Base-by-base conservation (phyloP, 2,329 filamentous ascomycete genomes). In the Periconia digitata region DNA sequence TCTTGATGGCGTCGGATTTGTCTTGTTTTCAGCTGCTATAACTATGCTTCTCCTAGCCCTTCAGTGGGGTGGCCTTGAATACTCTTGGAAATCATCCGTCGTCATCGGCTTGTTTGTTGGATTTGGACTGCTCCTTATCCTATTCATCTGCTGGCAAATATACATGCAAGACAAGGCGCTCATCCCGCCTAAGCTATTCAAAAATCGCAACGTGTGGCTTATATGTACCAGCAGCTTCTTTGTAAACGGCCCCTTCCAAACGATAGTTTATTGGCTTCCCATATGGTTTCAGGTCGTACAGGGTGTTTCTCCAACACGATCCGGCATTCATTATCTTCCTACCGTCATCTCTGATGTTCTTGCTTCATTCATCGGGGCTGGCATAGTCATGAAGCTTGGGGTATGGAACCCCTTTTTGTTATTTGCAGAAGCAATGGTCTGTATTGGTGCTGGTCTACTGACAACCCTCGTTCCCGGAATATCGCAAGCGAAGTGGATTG, bases 21-120 rank as follows among this genome's bases (percentile, higher is more conserved):
- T 66, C 22, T 53, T 74, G 27, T 55, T 77, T 18, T 64, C 76
- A 46, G 67, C 59, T 4, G 62, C 66, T 8, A 54, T 71, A 27
- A 40, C 72, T 29, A 75, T 69, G 51, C 67, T 75, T 22, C 53
- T 79, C 12, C 63, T 78, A 2, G 74, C 73, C 2, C 62, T 79
- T 15, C 74, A 79, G 52, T 76, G 69, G 64, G 76, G 74, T 3
- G 66, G 64, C 17, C 44, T 50, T 2, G 53, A 49, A 21, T 53
- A 63, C 21, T n/a, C 57, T 3, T 84, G 80, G 80, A 54, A 66
- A 40, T 69, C 65, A 3, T 71, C 67, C 0, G 58, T 65, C 0
- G 68, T 71, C 17, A 80, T 83, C 35, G 69, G 67, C 0, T 61
- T 77, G 3, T 80, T 77, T 60, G 66, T 76, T 10, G 52, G 77